These are phyloP conservation scores for Maudiozyma saulgeensis DNA, from an alignment of 805 yeast species.

Conservation along the genomic window DNA sequence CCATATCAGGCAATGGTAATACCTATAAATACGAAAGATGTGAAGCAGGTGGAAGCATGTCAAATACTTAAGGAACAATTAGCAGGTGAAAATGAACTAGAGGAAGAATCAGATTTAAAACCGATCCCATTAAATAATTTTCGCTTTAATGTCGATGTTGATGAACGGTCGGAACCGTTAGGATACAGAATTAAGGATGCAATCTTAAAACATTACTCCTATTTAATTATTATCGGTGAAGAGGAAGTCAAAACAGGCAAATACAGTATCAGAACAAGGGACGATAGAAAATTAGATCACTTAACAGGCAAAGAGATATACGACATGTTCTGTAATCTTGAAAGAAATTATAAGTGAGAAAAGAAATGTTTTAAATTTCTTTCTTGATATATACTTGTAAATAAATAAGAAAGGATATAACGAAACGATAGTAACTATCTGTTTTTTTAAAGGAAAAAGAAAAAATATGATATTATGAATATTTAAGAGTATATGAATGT, in stretches of 20 bases:
- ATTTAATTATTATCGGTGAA: constrained; percentile 79
- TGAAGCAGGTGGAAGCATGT: constrained; percentile 37
- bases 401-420: not conserved
- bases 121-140: constrained; percentile 50
- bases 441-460: not conserved
- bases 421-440: not conserved
- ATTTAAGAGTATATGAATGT: too few species aligned
- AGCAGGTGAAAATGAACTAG: constrained; percentile 35
- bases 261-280: constrained; percentile 55
- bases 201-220: constrained; percentile 61
- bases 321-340: constrained; percentile 44
- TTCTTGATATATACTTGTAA: constrained; percentile 6
- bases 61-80: constrained; percentile 37
- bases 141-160: constrained; percentile 68
- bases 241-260: constrained; percentile 55
- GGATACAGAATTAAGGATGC: constrained; percentile 78
- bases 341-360: constrained; percentile 35
- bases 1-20: constrained; percentile 83
- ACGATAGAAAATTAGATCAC: constrained; percentile 36
- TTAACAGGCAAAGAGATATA: constrained; percentile 44
- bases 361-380: not conserved
- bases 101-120: constrained; percentile 18
- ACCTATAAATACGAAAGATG: constrained; percentile 63
- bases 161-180: constrained; percentile 64
- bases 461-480: not conserved